phyloP scores from a whole-genome alignment of 179 eudicot species.

The Patellifolia procumbens region DNA sequence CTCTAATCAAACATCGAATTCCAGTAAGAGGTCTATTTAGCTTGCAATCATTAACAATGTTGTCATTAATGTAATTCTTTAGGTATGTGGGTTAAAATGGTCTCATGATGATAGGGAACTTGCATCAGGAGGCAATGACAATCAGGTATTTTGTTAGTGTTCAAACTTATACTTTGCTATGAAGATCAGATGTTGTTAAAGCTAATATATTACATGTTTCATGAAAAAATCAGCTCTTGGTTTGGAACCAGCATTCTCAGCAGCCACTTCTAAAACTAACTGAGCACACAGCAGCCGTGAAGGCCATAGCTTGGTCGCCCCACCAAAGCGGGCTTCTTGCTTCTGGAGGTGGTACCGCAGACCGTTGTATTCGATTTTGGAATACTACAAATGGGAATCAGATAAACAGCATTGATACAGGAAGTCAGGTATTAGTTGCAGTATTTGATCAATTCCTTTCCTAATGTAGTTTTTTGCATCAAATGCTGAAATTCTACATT shows the following conservation, averaged over 20 bases:
- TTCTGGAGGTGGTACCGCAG: constrained; percentile 98
- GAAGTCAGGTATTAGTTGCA: constrained; percentile 67
- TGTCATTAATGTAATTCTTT: constrained; percentile 7
- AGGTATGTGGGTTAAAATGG: constrained; percentile 99
- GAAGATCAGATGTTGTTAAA: background rate
- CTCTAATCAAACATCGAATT: background rate
- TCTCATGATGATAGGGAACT: constrained; percentile 98
- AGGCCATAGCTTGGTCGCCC: constrained; percentile 98
- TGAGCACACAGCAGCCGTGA: constrained; percentile 96
- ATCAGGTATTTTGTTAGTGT: constrained; percentile 52
- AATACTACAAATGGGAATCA: constrained; percentile 88
- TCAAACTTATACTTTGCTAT: background rate
- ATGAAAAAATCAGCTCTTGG: constrained; percentile 57
- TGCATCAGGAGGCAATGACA: constrained; percentile 98
- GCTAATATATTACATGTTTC: constrained; percentile 12
- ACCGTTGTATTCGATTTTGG: constrained; percentile 95
- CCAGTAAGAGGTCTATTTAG: background rate
- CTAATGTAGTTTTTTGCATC: background rate
- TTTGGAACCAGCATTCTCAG: constrained; percentile 92
- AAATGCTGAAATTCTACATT: background rate
- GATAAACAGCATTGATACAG: constrained; percentile 77
- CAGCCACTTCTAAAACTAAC: constrained; percentile 69
- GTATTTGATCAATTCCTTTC: background rate
- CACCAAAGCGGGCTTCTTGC: constrained; percentile 85
- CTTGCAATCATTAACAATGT: background rate